Conservation (phyloP, 495 filamentous ascomycete species). For the Parmelia sp. region DNA sequence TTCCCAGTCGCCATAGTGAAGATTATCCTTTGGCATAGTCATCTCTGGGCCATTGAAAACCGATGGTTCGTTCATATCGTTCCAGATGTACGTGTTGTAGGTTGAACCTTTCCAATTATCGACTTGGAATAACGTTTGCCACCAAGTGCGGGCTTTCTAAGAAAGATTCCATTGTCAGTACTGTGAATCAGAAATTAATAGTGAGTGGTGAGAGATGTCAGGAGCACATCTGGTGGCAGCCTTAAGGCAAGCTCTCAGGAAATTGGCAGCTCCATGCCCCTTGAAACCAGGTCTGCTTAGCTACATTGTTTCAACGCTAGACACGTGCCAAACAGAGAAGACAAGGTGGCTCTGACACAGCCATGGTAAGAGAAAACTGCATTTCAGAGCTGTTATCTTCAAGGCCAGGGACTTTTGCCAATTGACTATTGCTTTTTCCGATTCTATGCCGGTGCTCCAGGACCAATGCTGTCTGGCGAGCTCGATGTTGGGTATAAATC, state of each 20-base stretch:
- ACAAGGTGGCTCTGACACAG: too few species aligned
- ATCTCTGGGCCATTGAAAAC: conserved; percentile 98
- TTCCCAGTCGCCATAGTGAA: conserved; percentile 89
- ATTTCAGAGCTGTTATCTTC: too few species aligned
- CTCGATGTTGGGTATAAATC: conserved; percentile 88
- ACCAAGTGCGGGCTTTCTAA: conserved; percentile 78
- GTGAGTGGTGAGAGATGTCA: conserved; percentile 96
- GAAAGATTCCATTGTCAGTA: too few species aligned
- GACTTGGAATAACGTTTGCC: conserved; percentile 61
- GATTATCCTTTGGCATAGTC: conserved; percentile 95
- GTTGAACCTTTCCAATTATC: conserved; percentile 48
- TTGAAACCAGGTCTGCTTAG: too few species aligned
- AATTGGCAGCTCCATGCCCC: too few species aligned
- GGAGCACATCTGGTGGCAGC: conserved; percentile 61
- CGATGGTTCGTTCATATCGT: conserved; percentile 99
- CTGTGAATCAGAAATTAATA: conserved; percentile 90
- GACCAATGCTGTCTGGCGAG: conserved; percentile 88
- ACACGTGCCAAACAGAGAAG: too few species aligned
- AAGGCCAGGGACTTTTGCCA: too few species aligned
- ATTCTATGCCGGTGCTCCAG: too few species aligned
- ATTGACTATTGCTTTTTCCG: too few species aligned
- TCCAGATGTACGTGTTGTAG: conserved; percentile 89
- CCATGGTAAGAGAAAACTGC: too few species aligned
- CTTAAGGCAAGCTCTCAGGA: too few species aligned
- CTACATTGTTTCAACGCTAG: too few species aligned